phyloP scores from a whole-genome alignment of 768 basidiomycete species.

The Nevesoporus exiguus region DNA sequence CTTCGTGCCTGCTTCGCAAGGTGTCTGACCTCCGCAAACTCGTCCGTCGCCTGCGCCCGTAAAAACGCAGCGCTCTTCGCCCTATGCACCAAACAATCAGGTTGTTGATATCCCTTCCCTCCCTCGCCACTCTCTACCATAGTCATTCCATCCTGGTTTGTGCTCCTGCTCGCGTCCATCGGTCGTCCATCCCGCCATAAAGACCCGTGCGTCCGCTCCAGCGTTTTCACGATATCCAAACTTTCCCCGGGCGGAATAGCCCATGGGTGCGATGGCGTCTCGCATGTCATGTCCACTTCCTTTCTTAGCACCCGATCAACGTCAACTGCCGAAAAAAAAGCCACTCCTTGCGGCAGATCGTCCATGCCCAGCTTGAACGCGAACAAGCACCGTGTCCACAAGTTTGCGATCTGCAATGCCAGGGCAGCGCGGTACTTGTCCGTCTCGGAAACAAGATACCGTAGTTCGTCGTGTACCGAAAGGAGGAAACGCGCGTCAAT shows the following conservation, averaged over 20 bases:
- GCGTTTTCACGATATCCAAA: slow-evolving; percentile 61
- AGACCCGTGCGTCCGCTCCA: slow-evolving; percentile 71
- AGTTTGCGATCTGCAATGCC: slow-evolving; percentile 90
- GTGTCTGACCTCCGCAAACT: slow-evolving; percentile 67
- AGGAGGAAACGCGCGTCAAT: slow-evolving; percentile 92
- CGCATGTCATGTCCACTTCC: slow-evolving; percentile 93
- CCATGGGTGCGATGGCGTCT: slow-evolving; percentile 85
- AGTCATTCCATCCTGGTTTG: slow-evolving; percentile 4
- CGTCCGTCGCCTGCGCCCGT: slow-evolving; percentile 70
- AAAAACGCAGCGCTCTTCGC: slow-evolving; percentile 63
- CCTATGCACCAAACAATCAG: slow-evolving; percentile 65
- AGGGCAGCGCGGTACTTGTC: slow-evolving; percentile 90
- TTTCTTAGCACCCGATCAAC: slow-evolving; percentile 88
- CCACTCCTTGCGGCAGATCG: slow-evolving; percentile 91
- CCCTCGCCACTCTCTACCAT: slow-evolving; percentile 5
- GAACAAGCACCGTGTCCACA: slow-evolving; percentile 92
- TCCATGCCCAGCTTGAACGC: slow-evolving; percentile 94
- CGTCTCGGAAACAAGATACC: slow-evolving; percentile 85
- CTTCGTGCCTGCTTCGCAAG: slow-evolving; percentile 49
- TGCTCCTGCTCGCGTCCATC: slow-evolving; percentile 39
- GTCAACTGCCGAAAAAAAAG: slow-evolving; percentile 97
- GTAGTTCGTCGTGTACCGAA: slow-evolving; percentile 95
- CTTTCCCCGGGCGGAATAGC: slow-evolving; percentile 88
- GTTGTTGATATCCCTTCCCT: slow-evolving; percentile 46
- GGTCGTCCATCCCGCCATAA: slow-evolving; percentile 55